Percentiles rank a stretch among this genome's conserved stretches.
These are phyloP conservation scores for Paracamarosporium sp. DNA, from an alignment of 2,329 filamentous ascomycete species.

Conservation along the genomic window DNA sequence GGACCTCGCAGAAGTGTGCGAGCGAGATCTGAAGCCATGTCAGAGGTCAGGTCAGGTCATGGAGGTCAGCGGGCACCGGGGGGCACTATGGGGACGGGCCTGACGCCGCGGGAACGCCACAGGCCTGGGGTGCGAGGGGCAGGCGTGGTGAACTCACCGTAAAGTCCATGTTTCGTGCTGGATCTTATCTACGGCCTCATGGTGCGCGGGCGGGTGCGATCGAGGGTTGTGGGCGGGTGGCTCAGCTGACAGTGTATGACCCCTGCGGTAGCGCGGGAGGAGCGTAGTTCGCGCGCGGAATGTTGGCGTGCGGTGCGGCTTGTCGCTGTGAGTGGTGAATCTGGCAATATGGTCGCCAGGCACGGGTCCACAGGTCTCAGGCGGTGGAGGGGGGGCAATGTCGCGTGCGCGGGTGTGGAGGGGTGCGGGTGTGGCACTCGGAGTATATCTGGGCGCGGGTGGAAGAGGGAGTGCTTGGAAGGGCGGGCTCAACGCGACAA, in stretches of 20 bases:
- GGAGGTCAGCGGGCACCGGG: conserved; percentile 13
- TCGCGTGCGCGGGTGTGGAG: conserved; percentile 25
- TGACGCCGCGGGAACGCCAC: conserved; percentile 5
- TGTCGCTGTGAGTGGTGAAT: conserved; percentile 35
- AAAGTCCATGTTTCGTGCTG: conserved; percentile 47
- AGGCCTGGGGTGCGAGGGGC: background rate
- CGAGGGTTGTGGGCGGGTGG: conserved; percentile 33
- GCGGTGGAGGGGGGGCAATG: conserved; percentile 20
- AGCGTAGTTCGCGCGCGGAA: conserved; percentile 19
- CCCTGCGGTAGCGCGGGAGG: conserved; percentile 30
- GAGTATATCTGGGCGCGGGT: background rate
- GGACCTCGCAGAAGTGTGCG: conserved; percentile 68
- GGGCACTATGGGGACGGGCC: conserved; percentile 9
- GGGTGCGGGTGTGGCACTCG: conserved; percentile 11
- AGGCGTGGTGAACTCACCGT: conserved; percentile 39
- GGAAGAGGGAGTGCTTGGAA: background rate
- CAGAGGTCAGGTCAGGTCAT: conserved; percentile 21
- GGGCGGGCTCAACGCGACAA: background rate
- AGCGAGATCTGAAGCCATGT: conserved; percentile 60
- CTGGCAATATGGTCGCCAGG: conserved; percentile 19
- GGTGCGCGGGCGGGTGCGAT: conserved; percentile 26
- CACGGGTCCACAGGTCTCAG: conserved; percentile 30
- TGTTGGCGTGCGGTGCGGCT: conserved; percentile 24
- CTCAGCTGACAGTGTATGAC: conserved; percentile 41
- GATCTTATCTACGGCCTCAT: conserved; percentile 39